Evolutionary conservation across 305 asterid species (phyloP).

Genomic region (Fraxinus greggii): DNA sequence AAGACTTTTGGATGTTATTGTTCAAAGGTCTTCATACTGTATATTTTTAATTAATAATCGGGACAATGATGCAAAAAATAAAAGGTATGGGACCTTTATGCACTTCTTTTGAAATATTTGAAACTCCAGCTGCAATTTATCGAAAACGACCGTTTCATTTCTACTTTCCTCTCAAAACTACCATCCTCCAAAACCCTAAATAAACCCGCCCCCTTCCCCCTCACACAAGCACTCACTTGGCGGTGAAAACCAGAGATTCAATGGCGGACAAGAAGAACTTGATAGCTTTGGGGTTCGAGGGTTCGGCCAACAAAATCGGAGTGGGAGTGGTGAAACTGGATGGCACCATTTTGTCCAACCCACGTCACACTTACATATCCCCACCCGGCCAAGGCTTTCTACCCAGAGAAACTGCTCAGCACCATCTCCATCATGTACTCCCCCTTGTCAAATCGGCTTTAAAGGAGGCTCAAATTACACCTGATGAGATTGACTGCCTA

Average conservation of each 20-base stretch:
- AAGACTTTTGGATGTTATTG: neutral
- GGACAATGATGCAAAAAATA: neutral
- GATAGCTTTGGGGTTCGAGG: slow-evolving; percentile 86
- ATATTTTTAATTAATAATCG: neutral
- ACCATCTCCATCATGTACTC: slow-evolving; percentile 80
- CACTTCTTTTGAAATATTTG: neutral
- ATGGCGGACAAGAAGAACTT: slow-evolving; percentile 59
- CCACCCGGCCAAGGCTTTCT: slow-evolving; percentile 98
- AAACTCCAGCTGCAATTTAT: neutral
- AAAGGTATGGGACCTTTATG: neutral
- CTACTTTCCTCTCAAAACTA: neutral
- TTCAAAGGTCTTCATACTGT: neutral
- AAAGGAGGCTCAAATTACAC: slow-evolving; percentile 55
- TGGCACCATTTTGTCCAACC: slow-evolving; percentile 80
- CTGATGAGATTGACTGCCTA: slow-evolving; percentile 64
- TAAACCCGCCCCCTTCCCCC: neutral
- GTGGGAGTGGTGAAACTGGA: slow-evolving; percentile 80
- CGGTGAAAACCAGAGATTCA: neutral
- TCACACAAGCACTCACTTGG: neutral
- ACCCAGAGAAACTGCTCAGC: slow-evolving; percentile 96
- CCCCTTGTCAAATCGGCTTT: slow-evolving; percentile 76
- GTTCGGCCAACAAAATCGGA: slow-evolving; percentile 95
- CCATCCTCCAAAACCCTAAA: neutral
- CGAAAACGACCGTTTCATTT: neutral
- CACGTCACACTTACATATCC: slow-evolving; percentile 92